Evolutionary conservation across 106 monocot genomes (phyloP), one percentile per base, ranked within the genome.

Genomic region (Acanthochlamys bracteata): DNA sequence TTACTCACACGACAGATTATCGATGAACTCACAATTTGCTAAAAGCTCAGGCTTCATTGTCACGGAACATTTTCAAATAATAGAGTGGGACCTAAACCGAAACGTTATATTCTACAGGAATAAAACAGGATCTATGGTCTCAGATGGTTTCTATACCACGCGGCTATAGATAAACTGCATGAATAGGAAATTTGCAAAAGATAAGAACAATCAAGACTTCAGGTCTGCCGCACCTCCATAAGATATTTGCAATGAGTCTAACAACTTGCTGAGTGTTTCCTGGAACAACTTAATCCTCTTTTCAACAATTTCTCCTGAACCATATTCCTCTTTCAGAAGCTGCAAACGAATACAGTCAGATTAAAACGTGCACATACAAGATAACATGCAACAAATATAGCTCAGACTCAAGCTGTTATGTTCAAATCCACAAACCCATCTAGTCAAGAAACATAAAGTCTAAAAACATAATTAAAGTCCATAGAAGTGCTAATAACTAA

Each of bases 281-380:
- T 82, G 64, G 59, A 96, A 66, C 42, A 96, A 42, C 69, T 91
- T 84, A 33, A 61, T 45, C 61, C 77, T 83, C 55, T 73, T 74
- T n/a, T 73, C 52, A 69, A 70, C 49, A 71, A 68, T 84, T 40
- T 82, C 61, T 12, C 72, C 68, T 41, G 71, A 55, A 55, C 81
- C 87, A 82, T 87, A 76, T 78, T 86, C 79, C 49, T 82, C 82
- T 55, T 74, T 56, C 69, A 92, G 72, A 61, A 60, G 81, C 92
- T 92, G 80, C 20, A 79, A 27, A 27, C 53, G 41, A 62, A 33
- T 6, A 33, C 33, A 33, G 33, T 1, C 33, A 33, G 33, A 33
- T 33, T 33, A 3, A 33, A 33, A 33, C n/a, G n/a, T 33, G 33
- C 33, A 3, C 33, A 33, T 33, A 33, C 33, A 33, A 6, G 33